phyloP scores from a whole-genome alignment of 495 filamentous ascomycete genomes.

The Friedmanniomyces simplex region DNA sequence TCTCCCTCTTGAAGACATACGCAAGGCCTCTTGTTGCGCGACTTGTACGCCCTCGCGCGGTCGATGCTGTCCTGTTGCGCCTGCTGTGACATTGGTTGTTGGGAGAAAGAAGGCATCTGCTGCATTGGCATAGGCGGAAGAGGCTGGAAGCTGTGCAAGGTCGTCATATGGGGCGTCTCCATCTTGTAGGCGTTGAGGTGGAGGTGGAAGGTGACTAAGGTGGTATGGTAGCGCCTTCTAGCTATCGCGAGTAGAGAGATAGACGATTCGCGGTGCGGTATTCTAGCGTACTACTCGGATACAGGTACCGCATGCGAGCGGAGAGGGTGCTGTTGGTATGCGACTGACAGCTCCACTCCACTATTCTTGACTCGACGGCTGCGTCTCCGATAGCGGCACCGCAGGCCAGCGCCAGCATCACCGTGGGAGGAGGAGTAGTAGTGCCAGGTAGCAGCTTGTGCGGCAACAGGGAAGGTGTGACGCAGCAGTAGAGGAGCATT shows the following conservation, averaged over 20 bases:
- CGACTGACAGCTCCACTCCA: no score
- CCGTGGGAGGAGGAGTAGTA: no score
- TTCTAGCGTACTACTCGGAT: no score
- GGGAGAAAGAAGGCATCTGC: conserved; percentile 7
- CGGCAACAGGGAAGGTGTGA: no score
- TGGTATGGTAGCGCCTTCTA: not conserved
- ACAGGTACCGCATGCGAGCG: no score
- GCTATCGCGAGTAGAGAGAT: not conserved
- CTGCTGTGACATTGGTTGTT: conserved; percentile 1
- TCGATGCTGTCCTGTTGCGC: conserved; percentile 4
- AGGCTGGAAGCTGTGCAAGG: conserved; percentile 4
- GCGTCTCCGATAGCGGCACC: no score
- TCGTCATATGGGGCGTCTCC: conserved; percentile 6
- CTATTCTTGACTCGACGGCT: no score
- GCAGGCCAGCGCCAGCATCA: no score
- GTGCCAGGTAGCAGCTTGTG: no score
- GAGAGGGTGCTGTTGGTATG: no score
- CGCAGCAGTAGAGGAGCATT: not conserved
- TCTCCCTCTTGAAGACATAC: not conserved
- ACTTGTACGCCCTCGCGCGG: conserved; percentile 20
- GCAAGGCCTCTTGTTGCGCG: conserved; percentile 20
- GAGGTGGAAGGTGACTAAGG: not conserved
- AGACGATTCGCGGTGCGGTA: no score
- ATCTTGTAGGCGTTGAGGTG: not conserved
- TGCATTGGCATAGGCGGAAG: conserved; percentile 4